phyloP scores from a whole-genome alignment of 2,329 filamentous ascomycete species.

The Shiraia bambusicola region DNA sequence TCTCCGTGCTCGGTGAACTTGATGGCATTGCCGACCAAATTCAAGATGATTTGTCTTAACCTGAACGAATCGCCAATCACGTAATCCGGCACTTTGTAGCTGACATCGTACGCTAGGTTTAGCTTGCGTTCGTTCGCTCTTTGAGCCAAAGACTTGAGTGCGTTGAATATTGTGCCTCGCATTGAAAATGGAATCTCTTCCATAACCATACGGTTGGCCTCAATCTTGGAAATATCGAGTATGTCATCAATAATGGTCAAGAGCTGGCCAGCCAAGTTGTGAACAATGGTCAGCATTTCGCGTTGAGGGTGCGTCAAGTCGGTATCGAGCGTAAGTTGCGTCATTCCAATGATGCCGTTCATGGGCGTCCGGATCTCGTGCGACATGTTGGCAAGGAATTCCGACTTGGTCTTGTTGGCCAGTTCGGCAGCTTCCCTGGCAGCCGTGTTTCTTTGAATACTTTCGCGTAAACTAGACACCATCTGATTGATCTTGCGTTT shows the following conservation, averaged over 20 bases:
- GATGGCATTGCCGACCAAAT: constrained; percentile 96
- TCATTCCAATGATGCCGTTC: constrained; percentile 99
- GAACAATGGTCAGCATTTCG: constrained; percentile 98
- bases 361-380: constrained; percentile 97
- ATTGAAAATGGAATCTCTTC: constrained; percentile 97
- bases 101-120: constrained; percentile 89
- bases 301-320: constrained; percentile 91
- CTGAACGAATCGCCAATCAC: constrained; percentile 97
- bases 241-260: constrained; percentile 90
- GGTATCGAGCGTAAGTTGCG: constrained; percentile 91
- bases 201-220: constrained; percentile 96
- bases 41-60: constrained; percentile 92
- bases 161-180: constrained; percentile 93
- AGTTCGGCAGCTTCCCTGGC: constrained; percentile 94
- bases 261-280: constrained; percentile 92
- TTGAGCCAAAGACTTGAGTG: constrained; percentile 92
- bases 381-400: constrained; percentile 98
- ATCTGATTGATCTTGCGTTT: constrained; percentile 99
- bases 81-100: constrained; percentile 90
- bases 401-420: constrained; percentile 97
- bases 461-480: constrained; percentile 93
- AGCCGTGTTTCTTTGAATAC: constrained; percentile 93
- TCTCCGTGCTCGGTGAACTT: constrained; percentile 98
- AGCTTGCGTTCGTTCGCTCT: constrained; percentile 96
- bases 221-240: constrained; percentile 72